Conservation (phyloP, 208 protist genomes). For the Lotmaria passim region DNA sequence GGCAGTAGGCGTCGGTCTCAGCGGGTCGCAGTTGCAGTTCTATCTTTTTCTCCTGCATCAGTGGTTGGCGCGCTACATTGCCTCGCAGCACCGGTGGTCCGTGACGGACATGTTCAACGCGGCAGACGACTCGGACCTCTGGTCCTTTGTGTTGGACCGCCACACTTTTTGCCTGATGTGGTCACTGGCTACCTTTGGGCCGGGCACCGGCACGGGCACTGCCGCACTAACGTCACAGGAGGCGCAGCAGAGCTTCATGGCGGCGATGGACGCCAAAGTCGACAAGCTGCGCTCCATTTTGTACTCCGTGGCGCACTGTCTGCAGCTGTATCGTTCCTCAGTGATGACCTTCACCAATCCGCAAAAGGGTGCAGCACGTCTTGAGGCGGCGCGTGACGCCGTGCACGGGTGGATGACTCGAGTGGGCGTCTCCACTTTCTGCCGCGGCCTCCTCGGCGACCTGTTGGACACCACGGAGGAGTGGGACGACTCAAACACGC, state of each 20-base stretch:
- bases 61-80: constrained; percentile 65
- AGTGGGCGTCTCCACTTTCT: constrained; percentile 23
- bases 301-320: constrained; percentile 48
- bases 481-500: constrained; percentile 13
- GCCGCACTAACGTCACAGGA: not conserved
- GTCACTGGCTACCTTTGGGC: constrained; percentile 27
- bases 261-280: constrained; percentile 14
- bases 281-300: constrained; percentile 38
- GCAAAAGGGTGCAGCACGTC: constrained; percentile 37
- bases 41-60: constrained; percentile 57
- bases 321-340: constrained; percentile 43
- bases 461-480: constrained; percentile 35
- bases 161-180: constrained; percentile 67
- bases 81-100: constrained; percentile 51
- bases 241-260: not conserved
- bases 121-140: constrained; percentile 61
- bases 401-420: constrained; percentile 34
- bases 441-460: constrained; percentile 41
- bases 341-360: constrained; percentile 8
- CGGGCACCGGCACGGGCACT: not conserved
- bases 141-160: constrained; percentile 72
- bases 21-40: constrained; percentile 56
- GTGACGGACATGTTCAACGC: constrained; percentile 29
- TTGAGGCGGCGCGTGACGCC: not conserved
- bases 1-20: constrained; percentile 35